A percentile compares a stretch with the other conserved stretches of the same genome.
phyloP scores from a whole-genome alignment of 148 eudicot species.

The Rhododendron kiyosumense region DNA sequence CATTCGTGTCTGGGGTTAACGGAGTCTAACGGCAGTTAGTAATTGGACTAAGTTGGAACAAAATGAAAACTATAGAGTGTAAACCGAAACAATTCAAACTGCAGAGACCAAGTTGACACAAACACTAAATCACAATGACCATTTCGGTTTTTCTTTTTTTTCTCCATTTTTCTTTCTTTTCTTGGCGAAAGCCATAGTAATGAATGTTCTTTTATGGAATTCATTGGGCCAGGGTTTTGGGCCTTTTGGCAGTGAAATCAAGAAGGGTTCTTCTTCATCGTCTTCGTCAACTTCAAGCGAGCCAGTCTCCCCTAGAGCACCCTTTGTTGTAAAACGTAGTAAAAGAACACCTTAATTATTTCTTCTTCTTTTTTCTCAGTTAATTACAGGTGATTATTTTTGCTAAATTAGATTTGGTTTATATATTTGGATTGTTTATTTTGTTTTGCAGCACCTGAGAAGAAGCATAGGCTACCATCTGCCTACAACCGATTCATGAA shows the following conservation, averaged over 20 bases:
- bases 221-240: conserved; percentile 9
- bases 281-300: conserved; percentile 62
- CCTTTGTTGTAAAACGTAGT: conserved; percentile 83
- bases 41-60: no score
- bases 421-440: neutral
- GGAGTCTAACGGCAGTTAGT: no score
- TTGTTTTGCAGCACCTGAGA: conserved; percentile 81
- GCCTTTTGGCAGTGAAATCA: conserved; percentile 33
- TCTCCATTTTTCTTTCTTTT: no score
- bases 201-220: neutral
- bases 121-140: no score
- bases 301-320: conserved; percentile 60
- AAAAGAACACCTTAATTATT: neutral
- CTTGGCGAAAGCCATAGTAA: neutral
- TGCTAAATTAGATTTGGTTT: neutral
- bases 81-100: no score
- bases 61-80: no score
- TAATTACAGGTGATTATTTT: neutral
- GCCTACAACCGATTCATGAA: conserved; percentile 98
- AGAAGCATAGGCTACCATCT: conserved; percentile 95
- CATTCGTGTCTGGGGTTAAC: no score
- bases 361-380: neutral
- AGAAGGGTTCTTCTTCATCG: conserved; percentile 55
- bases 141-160: no score
- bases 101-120: no score